These are phyloP conservation scores for Coffea humblotiana DNA, from an alignment of 305 asterid species.

Conservation along the genomic window DNA sequence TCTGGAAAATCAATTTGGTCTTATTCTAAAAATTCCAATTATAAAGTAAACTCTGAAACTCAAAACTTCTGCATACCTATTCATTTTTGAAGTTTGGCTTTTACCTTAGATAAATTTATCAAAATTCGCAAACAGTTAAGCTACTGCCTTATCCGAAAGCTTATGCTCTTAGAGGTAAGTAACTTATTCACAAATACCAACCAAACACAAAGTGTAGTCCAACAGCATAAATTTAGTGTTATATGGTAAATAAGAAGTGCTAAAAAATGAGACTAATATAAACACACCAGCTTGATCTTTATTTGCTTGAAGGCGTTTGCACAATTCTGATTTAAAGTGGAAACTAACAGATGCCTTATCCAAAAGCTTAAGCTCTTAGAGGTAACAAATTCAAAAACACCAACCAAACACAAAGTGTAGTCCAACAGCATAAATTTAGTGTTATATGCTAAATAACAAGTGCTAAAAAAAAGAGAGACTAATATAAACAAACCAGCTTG, in stretches of 20 bases:
- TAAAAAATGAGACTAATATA: not conserved
- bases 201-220: not conserved
- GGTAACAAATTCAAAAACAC: too few relatives aligned
- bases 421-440: not conserved
- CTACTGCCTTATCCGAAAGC: not conserved
- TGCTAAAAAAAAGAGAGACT: not conserved
- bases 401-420: too few relatives aligned
- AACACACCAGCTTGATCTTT: constrained; percentile 78
- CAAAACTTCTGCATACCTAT: too few relatives aligned
- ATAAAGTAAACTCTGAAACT: too few relatives aligned
- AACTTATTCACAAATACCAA: not conserved
- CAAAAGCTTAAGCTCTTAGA: too few relatives aligned
- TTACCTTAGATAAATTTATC: too few relatives aligned
- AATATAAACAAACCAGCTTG: constrained; percentile 62
- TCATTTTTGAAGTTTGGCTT: too few relatives aligned
- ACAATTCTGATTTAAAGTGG: constrained; percentile 81
- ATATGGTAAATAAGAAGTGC: not conserved
- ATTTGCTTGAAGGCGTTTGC: constrained; percentile 83
- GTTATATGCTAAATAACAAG: not conserved
- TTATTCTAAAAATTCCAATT: not conserved
- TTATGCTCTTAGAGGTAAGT: not conserved
- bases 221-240: not conserved
- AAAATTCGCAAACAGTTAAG: not conserved
- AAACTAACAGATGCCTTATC: constrained; percentile 47
- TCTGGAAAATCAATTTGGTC: not conserved